Percentiles rank a stretch among this genome's conserved stretches.
phyloP scores from a whole-genome alignment of 768 basidiomycete species.

The Lactifluus rugatus region DNA sequence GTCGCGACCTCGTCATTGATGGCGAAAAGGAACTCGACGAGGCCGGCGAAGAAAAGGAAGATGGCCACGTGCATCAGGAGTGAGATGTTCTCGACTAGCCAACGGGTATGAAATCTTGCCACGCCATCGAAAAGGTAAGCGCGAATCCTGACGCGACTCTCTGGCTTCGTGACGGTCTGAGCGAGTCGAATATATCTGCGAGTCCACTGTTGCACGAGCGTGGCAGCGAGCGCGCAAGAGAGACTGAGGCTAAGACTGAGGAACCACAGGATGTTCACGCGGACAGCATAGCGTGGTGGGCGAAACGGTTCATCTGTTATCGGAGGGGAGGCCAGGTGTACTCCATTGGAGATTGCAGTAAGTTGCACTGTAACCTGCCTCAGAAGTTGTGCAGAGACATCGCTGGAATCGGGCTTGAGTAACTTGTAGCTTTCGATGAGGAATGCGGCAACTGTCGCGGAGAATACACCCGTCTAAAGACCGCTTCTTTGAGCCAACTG shows the following conservation, averaged over 20 bases:
- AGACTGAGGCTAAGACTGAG: constrained; percentile 13
- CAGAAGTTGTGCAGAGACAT: background rate
- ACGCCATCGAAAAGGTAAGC: constrained; percentile 3
- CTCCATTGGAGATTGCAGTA: constrained; percentile 4
- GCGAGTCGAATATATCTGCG: constrained; percentile 8
- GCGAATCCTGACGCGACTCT: constrained; percentile 7
- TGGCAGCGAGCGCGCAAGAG: constrained; percentile 8
- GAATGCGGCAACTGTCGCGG: constrained; percentile 16
- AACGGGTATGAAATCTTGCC: background rate
- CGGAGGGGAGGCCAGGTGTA: background rate
- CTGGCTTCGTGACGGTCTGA: background rate
- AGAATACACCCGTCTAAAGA: constrained; percentile 15
- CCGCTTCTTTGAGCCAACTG: background rate
- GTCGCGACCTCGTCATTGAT: background rate
- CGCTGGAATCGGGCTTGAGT: constrained; percentile 12
- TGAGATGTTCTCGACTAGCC: background rate
- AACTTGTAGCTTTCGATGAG: constrained; percentile 16
- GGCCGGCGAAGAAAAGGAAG: background rate
- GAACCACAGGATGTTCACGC: constrained; percentile 19
- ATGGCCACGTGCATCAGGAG: background rate
- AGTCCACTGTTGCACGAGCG: constrained; percentile 12
- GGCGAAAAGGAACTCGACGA: constrained; percentile 1
- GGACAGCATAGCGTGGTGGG: background rate
- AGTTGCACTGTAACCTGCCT: constrained; percentile 8
- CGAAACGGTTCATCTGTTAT: background rate